These are phyloP conservation scores for Colletotrichum melonis DNA, from an alignment of 2,329 filamentous ascomycete species.

Conservation along the genomic window DNA sequence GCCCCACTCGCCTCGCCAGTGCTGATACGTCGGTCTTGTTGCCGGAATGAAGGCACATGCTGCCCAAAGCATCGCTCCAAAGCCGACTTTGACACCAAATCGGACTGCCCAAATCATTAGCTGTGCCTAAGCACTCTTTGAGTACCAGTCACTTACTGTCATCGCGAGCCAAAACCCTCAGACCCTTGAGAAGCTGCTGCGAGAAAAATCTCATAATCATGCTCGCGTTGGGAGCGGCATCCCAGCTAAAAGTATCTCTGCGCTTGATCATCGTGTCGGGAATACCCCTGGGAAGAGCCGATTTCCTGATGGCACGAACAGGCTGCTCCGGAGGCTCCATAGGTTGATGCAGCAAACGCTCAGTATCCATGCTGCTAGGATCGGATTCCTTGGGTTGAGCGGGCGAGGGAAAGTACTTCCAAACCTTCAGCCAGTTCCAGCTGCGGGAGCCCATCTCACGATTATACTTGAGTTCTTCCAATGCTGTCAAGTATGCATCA, in stretches of 20 bases:
- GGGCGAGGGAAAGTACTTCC: conserved; percentile 55
- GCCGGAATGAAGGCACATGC: conserved; percentile 85
- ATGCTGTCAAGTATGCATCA: conserved; percentile 81
- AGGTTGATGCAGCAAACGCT: conserved; percentile 49
- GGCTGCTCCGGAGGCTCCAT: conserved; percentile 42
- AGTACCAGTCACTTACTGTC: conserved; percentile 56
- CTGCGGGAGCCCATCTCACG: conserved; percentile 71
- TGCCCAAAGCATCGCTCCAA: conserved; percentile 89
- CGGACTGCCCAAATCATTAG: conserved; percentile 52
- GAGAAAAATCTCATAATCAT: conserved; percentile 57
- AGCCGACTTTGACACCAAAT: conserved; percentile 93
- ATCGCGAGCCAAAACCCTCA: conserved; percentile 63
- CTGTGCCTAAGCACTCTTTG: background rate
- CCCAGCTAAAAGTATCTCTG: conserved; percentile 67
- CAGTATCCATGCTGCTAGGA: conserved; percentile 54
- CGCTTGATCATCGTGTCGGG: conserved; percentile 63
- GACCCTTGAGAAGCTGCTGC: conserved; percentile 55
- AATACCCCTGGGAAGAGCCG: conserved; percentile 66
- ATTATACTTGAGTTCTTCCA: conserved; percentile 85
- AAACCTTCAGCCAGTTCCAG: conserved; percentile 91
- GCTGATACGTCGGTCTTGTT: conserved; percentile 83
- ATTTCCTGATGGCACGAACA: conserved; percentile 61
- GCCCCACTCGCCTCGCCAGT: conserved; percentile 97
- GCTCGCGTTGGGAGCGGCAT: conserved; percentile 61
- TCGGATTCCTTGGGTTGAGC: conserved; percentile 21